Evolutionary conservation across 345 rosid species (phyloP).

Genomic region (Eucalyptus curtisii): DNA sequence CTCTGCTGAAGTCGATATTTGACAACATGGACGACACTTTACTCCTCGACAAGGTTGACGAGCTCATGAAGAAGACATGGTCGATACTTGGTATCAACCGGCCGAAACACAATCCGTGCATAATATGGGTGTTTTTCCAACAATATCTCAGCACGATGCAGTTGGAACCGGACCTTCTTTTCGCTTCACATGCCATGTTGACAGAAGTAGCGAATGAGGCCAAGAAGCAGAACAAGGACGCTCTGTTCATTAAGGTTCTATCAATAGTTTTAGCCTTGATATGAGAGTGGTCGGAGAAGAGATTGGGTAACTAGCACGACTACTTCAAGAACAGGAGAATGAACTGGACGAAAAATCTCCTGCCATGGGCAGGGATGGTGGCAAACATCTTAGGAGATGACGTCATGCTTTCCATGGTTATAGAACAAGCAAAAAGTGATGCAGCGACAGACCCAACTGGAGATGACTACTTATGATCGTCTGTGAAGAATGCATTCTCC

Average conservation of each 20-base stretch:
- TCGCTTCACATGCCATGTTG: slow-evolving; percentile 62
- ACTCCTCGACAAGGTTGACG: slow-evolving; percentile 80
- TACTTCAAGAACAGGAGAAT: slow-evolving; percentile 52
- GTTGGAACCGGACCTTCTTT: slow-evolving; percentile 60
- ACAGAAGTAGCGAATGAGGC: slow-evolving; percentile 59
- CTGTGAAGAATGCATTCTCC: slow-evolving; percentile 55
- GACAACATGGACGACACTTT: slow-evolving; percentile 60
- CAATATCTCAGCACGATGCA: slow-evolving; percentile 63
- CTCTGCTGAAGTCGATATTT: slow-evolving; percentile 68
- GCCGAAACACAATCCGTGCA: slow-evolving; percentile 56
- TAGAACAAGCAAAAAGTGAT: slow-evolving; percentile 32
- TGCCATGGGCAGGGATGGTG: slow-evolving; percentile 54
- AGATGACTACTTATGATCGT: slow-evolving; percentile 57
- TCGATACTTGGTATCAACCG: slow-evolving; percentile 63
- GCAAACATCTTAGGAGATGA: slow-evolving; percentile 63
- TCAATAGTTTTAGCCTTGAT: slow-evolving; percentile 47
- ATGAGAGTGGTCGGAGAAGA: slow-evolving; percentile 82
- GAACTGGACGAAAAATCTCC: slow-evolving; percentile 44
- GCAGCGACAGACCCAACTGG: slow-evolving; percentile 32
- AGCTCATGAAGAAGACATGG: slow-evolving; percentile 91
- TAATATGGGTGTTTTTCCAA: slow-evolving; percentile 81
- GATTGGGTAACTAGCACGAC: slow-evolving; percentile 59
- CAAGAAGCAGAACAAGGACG: slow-evolving; percentile 49
- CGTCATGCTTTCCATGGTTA: slow-evolving; percentile 10
- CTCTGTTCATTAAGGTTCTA: slow-evolving; percentile 43